A percentile compares a stretch with the other conserved stretches of the same genome.
Evolutionary conservation across 208 protist species (phyloP).

Genomic region (Trypanosoma caninum): DNA sequence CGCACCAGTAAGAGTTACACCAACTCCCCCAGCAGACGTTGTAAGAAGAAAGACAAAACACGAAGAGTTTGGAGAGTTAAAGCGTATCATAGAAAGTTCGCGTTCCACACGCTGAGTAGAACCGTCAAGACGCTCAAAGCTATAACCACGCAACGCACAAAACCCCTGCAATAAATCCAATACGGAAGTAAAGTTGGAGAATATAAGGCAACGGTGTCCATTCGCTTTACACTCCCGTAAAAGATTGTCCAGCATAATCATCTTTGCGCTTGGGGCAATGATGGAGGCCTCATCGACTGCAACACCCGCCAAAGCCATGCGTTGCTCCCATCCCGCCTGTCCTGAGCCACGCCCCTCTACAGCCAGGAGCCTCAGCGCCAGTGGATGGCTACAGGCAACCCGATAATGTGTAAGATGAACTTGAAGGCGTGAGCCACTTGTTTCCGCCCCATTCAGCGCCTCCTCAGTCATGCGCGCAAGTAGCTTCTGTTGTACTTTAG

Average conservation of each 20-base stretch:
- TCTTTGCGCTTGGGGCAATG: constrained; percentile 87
- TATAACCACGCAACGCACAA: constrained; percentile 63
- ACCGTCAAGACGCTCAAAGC: constrained; percentile 84
- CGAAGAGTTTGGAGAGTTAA: constrained; percentile 78
- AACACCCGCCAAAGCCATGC: constrained; percentile 53
- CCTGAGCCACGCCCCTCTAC: constrained; percentile 28
- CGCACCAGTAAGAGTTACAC: constrained; percentile 96
- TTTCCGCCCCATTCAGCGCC: constrained; percentile 41
- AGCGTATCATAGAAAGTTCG: constrained; percentile 92
- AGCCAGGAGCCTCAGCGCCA: constrained; percentile 68
- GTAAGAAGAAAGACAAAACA: constrained; percentile 97
- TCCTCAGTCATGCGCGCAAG: constrained; percentile 56
- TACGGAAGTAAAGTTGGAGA: constrained; percentile 88
- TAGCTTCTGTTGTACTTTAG: constrained; percentile 73
- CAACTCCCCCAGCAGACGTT: constrained; percentile 97
- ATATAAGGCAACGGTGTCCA: constrained; percentile 87
- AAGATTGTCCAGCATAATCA: constrained; percentile 92
- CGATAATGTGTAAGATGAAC: constrained; percentile 77
- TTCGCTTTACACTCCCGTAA: constrained; percentile 73
- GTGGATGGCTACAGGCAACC: constrained; percentile 80
- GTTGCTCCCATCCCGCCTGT: constrained; percentile 28
- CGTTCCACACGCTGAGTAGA: constrained; percentile 78
- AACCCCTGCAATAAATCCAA: constrained; percentile 86
- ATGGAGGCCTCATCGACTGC: constrained; percentile 54
- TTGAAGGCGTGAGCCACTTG: constrained; percentile 27